Base-by-base conservation (phyloP, 352 stramenopile genomes). In the Phytophthora chlamydospora region DNA sequence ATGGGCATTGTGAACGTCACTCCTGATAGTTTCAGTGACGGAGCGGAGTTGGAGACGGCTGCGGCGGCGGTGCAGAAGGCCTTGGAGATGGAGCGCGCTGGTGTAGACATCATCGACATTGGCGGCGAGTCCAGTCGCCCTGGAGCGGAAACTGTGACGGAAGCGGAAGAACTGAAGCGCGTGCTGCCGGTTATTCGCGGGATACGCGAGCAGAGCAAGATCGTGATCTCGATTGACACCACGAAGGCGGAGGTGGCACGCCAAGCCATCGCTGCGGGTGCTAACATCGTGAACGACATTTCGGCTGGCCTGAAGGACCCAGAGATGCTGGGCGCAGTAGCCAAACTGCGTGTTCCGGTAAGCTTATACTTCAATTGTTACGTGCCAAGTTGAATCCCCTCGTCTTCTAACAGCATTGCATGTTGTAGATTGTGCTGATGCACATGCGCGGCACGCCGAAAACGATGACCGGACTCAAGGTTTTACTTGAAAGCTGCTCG, bases 1-100 rank as follows among this genome's bases (percentile, higher is more conserved):
- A 99, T 99, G 97, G 97, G 97, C 29, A 99, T 99, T 68, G 58
- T 99, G 6, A 99, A 99, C 77, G 87, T 98, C n/a, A 99, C 98
- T 14, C 97, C 98, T 9, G 97, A 99, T 73, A 98, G 91, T 68
- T 99, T 99, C 63, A 98, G 93, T 75, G 83, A 89, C 35, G 65
- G 73, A 3, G 72, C 67, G 2, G 73, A 89, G 14, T 41, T 88
- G 9, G 41, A 59, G 14, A 84, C 68, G 2, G 63, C 65, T 6
- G 71, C 89, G 19, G 38, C 57, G 13, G 92, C 97, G 4, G 80
- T 98, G 8, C 47, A 85, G 9, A 87, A 88, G 17, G 95, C 95
- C 0, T 58, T 97, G 10, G 68, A 94, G 49, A 96, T 99, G 89
- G 83, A 89, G 39, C 57, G 70, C 7, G 64, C 96, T 43, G 97